Evolutionary conservation across 106 monocot genomes (phyloP).

Genomic region (Ottelia alismoides): DNA sequence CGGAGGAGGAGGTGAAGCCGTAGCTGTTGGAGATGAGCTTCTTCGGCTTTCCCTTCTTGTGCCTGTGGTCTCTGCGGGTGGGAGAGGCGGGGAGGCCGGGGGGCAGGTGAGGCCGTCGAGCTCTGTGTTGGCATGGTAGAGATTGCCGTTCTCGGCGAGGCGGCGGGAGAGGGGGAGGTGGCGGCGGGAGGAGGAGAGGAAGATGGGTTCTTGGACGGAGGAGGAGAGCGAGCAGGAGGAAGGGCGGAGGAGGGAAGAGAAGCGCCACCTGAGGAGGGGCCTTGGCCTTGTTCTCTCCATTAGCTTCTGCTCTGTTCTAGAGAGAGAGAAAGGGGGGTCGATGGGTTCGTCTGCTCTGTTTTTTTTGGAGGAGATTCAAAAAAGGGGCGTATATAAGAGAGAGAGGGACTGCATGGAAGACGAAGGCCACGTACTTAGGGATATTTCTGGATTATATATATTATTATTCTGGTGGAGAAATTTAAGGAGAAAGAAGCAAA

Average conservation of each 20-base stretch:
- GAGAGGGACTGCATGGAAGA: too few species aligned
- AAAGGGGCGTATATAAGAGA: too few species aligned
- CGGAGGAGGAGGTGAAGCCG: constrained; percentile 36
- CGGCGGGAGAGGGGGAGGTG: neutral
- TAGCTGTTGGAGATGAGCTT: constrained; percentile 20
- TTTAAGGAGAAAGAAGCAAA: too few species aligned
- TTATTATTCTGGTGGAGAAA: too few species aligned
- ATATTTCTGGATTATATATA: too few species aligned
- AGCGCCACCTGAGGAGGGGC: neutral
- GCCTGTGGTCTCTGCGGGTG: neutral
- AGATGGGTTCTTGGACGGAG: constrained; percentile 4
- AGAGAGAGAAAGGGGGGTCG: too few species aligned
- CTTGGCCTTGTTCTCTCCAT: too few species aligned
- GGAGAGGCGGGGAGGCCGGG: constrained; percentile 8
- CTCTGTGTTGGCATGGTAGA: constrained; percentile 1
- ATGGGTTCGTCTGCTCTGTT: too few species aligned
- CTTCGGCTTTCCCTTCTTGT: neutral
- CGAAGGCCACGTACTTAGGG: too few species aligned
- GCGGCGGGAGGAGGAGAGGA: constrained; percentile 12
- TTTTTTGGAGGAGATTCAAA: too few species aligned
- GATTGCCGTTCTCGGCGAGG: neutral
- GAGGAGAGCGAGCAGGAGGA: constrained; percentile 4
- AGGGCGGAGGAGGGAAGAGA: constrained; percentile 3
- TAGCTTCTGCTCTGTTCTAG: too few species aligned
- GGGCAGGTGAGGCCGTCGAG: neutral